Percentiles rank a stretch among this genome's conserved stretches.
phyloP scores from a whole-genome alignment of 192 early-diverging fungal genomes.

The Coemansia sp. region DNA sequence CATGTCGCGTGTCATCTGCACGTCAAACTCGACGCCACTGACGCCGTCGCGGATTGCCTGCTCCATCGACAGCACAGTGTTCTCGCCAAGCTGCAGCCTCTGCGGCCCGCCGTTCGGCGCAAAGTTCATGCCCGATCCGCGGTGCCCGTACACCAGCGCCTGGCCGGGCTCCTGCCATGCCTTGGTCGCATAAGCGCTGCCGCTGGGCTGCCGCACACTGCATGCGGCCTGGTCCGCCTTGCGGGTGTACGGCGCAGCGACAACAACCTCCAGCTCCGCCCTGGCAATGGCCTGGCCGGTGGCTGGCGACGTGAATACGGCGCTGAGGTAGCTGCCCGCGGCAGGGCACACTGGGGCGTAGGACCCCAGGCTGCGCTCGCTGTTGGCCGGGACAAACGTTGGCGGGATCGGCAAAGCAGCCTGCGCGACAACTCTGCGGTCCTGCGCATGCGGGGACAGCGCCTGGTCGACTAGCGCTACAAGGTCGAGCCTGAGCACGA shows the following conservation, averaged over 20 bases:
- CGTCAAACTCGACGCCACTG: conserved; percentile 92
- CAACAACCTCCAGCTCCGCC: conserved; percentile 38
- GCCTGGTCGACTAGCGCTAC: conserved; percentile 49
- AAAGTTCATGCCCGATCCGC: conserved; percentile 84
- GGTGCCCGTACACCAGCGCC: conserved; percentile 79
- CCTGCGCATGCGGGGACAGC: conserved; percentile 25
- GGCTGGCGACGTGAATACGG: conserved; percentile 27
- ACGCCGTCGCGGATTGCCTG: conserved; percentile 83
- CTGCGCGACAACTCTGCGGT: conserved; percentile 39
- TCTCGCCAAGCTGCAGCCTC: conserved; percentile 85
- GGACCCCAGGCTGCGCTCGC: conserved; percentile 36
- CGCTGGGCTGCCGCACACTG: not conserved
- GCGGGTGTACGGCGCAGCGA: conserved; percentile 38
- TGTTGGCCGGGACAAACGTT: conserved; percentile 22
- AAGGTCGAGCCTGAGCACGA: conserved; percentile 51
- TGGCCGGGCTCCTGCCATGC: conserved; percentile 34
- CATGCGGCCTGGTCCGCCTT: not conserved
- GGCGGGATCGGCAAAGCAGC: conserved; percentile 39
- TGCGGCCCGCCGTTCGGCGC: conserved; percentile 48
- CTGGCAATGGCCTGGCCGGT: conserved; percentile 36
- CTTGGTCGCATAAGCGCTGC: not conserved
- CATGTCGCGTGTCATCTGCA: conserved; percentile 89
- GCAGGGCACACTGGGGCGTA: conserved; percentile 31
- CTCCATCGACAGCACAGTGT: conserved; percentile 85
- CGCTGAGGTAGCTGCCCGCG: conserved; percentile 38